phyloP scores from a whole-genome alignment of 495 filamentous ascomycete genomes.

The Xylaria intraflava region DNA sequence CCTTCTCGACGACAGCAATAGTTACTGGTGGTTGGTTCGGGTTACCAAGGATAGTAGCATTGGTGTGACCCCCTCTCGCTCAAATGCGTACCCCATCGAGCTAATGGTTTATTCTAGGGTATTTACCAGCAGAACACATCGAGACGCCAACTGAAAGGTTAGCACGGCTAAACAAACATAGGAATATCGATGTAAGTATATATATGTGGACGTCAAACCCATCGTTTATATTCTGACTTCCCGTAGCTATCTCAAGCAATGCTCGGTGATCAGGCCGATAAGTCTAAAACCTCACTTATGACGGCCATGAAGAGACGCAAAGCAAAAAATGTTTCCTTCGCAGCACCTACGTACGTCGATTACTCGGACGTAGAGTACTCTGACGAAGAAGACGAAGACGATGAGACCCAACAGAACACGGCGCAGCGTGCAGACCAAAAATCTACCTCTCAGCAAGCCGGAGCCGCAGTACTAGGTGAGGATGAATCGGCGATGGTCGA shows the following conservation, averaged over 20 bases:
- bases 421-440: constrained; percentile 29
- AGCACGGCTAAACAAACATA: constrained; percentile 91
- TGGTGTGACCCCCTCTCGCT: constrained; percentile 48
- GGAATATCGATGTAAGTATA: constrained; percentile 85
- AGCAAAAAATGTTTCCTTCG: constrained; percentile 82
- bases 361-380: constrained; percentile 88
- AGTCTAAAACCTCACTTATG: constrained; percentile 81
- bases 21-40: constrained; percentile 98
- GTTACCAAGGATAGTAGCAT: constrained; percentile 97
- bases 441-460: constrained; percentile 22
- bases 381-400: constrained; percentile 72
- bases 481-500: constrained; percentile 46
- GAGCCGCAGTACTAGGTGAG: constrained; percentile 29
- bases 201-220: background rate
- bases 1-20: constrained; percentile 98
- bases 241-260: constrained; percentile 80
- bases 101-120: constrained; percentile 50
- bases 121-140: constrained; percentile 95
- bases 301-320: constrained; percentile 85
- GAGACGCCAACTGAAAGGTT: constrained; percentile 95
- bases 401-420: constrained; percentile 40
- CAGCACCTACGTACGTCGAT: constrained; percentile 80
- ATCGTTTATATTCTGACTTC: constrained; percentile 8
- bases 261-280: constrained; percentile 86
- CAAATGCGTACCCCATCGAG: background rate